Percentiles rank a stretch among this genome's conserved stretches.
These are phyloP conservation scores for Leucoagaricus sp. DNA, from an alignment of 1,284 basidiomycete genomes.

Conservation along the genomic window DNA sequence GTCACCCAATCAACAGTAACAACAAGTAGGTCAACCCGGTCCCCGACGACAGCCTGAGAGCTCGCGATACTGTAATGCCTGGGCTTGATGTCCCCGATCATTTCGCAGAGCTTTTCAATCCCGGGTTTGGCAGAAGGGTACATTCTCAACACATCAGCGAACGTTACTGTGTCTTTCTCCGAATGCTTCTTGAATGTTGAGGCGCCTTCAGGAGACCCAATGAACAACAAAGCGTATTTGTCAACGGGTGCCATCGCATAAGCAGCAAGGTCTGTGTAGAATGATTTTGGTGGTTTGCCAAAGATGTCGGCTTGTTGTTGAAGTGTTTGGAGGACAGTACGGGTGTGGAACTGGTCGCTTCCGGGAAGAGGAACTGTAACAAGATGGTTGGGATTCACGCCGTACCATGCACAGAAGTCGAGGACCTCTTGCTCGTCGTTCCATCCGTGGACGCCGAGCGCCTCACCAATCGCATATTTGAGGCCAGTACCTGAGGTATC, in stretches of 20 bases:
- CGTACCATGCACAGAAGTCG: constrained; percentile 93
- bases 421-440: constrained; percentile 90
- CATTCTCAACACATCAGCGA: constrained; percentile 83
- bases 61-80: constrained; percentile 98
- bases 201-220: constrained; percentile 89
- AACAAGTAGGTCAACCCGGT: constrained; percentile 92
- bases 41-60: constrained; percentile 91
- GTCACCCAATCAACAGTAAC: constrained; percentile 96
- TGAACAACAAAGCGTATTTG: constrained; percentile 86
- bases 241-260: constrained; percentile 78
- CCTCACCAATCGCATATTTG: constrained; percentile 96
- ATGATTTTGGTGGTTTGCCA: constrained; percentile 93
- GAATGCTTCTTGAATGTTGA: constrained; percentile 94
- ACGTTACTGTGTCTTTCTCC: constrained; percentile 95
- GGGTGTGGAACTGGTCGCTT: constrained; percentile 73
- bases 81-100: constrained; percentile 94
- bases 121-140: constrained; percentile 83
- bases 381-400: constrained; percentile 80
- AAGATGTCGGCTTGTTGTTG: constrained; percentile 98
- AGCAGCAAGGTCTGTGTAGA: constrained; percentile 87
- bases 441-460: constrained; percentile 97
- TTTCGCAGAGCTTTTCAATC: constrained; percentile 83
- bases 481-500: constrained; percentile 91
- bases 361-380: constrained; percentile 79
- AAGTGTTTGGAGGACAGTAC: constrained; percentile 93